Evolutionary conservation across 305 asterid species (phyloP).

Genomic region (Fraxinus latifolia): DNA sequence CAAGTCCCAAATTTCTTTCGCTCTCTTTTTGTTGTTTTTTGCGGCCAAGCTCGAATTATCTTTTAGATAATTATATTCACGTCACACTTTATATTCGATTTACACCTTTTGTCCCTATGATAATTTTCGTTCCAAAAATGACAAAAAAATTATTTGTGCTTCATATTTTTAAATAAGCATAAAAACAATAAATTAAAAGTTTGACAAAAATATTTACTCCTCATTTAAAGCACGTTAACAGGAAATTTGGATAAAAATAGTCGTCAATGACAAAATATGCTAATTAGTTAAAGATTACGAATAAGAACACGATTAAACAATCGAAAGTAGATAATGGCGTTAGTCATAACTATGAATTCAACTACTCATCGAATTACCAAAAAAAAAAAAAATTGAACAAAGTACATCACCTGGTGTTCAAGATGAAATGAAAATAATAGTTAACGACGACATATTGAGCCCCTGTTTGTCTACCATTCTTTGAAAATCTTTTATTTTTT

Average conservation of each 20-base stretch:
- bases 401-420: not conserved
- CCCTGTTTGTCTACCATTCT: too few species aligned
- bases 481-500: too few species aligned
- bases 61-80: not conserved
- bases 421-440: not conserved
- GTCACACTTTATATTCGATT: not conserved
- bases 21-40: not conserved
- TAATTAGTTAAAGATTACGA: not conserved
- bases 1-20: not conserved
- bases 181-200: too few species aligned
- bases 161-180: not conserved
- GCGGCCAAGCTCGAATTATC: not conserved
- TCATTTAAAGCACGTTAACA: not conserved
- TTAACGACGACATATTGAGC: too few species aligned
- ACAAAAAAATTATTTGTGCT: not conserved
- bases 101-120: not conserved
- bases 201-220: not conserved
- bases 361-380: not conserved
- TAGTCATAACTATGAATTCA: not conserved
- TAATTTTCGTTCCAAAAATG: not conserved
- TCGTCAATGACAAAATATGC: not conserved
- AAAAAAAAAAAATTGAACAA: too few species aligned
- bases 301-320: not conserved
- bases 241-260: not conserved
- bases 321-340: not conserved